Percentiles rank a stretch among this genome's conserved stretches.
Conservation (phyloP, 495 filamentous ascomycete species). For the Annulohypoxylon nitens region DNA sequence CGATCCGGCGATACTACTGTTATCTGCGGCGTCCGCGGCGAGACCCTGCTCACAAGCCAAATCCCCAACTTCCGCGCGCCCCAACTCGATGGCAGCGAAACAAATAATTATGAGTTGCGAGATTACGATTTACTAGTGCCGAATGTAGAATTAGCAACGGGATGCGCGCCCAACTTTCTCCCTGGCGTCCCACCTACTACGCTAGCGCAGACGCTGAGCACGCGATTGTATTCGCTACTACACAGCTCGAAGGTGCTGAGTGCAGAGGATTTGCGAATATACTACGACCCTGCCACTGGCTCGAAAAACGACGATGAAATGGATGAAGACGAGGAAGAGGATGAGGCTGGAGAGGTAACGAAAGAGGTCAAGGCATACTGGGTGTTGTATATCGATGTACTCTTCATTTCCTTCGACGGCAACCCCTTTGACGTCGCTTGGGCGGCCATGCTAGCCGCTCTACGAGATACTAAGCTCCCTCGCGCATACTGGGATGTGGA, state of each 20-base stretch:
- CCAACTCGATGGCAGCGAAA: conserved; percentile 20
- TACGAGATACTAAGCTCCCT: conserved; percentile 83
- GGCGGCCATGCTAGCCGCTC: conserved; percentile 84
- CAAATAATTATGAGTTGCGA: conserved; percentile 55
- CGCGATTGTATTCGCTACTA: conserved; percentile 80
- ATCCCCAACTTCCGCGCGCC: conserved; percentile 73
- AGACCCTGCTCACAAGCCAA: conserved; percentile 79
- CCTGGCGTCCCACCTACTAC: conserved; percentile 84
- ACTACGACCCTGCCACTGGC: conserved; percentile 63
- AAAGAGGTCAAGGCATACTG: conserved; percentile 85
- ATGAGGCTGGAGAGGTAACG: conserved; percentile 42
- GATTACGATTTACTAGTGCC: conserved; percentile 85
- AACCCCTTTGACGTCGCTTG: conserved; percentile 92
- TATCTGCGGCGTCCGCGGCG: conserved; percentile 89
- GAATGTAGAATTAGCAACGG: conserved; percentile 90
- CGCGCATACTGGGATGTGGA: conserved; percentile 88
- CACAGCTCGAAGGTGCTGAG: conserved; percentile 74
- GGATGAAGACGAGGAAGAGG: conserved; percentile 56
- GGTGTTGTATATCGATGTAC: conserved; percentile 91
- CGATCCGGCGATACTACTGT: conserved; percentile 89
- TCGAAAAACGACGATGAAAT: conserved; percentile 48
- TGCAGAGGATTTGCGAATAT: conserved; percentile 74
- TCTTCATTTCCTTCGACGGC: conserved; percentile 91
- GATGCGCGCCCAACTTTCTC: conserved; percentile 85
- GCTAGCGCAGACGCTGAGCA: conserved; percentile 84